These are phyloP conservation scores for Microcyclosporella mali DNA, from an alignment of 2,329 filamentous ascomycete species.

Conservation along the genomic window DNA sequence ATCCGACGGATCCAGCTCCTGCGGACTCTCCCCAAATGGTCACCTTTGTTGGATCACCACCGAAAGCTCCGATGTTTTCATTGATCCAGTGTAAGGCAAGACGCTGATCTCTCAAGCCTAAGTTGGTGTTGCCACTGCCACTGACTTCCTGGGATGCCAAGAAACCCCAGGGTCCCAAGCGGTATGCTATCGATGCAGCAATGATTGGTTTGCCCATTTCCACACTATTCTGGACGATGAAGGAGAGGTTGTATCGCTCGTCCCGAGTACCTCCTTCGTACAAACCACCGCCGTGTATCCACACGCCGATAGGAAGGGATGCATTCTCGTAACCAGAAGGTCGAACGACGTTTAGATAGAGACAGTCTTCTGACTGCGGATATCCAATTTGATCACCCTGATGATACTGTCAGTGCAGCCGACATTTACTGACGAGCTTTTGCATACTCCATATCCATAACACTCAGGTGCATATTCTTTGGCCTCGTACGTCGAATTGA, in stretches of 20 bases:
- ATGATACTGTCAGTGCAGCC: not conserved
- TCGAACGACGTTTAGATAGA: conserved; percentile 57
- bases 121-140: conserved; percentile 48
- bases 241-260: conserved; percentile 57
- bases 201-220: conserved; percentile 47
- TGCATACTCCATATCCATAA: conserved; percentile 35
- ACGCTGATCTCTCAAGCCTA: conserved; percentile 41
- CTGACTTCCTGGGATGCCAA: conserved; percentile 51
- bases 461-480: conserved; percentile 39
- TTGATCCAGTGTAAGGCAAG: conserved; percentile 42
- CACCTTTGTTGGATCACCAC: conserved; percentile 59
- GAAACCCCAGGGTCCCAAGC: conserved; percentile 65
- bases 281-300: conserved; percentile 46
- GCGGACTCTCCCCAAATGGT: conserved; percentile 39
- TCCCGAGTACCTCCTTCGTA: conserved; percentile 42
- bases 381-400: conserved; percentile 28
- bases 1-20: conserved; percentile 41
- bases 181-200: conserved; percentile 56
- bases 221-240: conserved; percentile 47
- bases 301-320: conserved; percentile 51
- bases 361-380: conserved; percentile 50
- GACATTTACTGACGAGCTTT: not conserved
- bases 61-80: conserved; percentile 53
- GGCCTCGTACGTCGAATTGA: conserved; percentile 35
- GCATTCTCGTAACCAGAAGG: conserved; percentile 42